phyloP scores from a whole-genome alignment of 148 eudicot species.

The Cornus kousa region DNA sequence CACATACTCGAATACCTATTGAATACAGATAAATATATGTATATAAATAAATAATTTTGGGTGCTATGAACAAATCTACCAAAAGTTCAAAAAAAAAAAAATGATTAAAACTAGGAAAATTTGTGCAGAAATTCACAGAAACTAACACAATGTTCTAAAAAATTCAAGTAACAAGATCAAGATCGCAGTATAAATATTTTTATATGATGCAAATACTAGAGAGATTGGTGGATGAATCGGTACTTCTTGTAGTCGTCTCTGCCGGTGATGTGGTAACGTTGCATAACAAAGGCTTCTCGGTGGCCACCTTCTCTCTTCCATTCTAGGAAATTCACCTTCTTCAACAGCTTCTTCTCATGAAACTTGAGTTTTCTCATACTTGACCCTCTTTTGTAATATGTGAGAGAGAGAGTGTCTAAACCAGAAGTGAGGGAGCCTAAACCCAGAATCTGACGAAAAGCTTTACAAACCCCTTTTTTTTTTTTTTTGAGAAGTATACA shows the following conservation, averaged over 20 bases:
- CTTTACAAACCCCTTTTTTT: no score
- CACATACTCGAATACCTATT: constrained; percentile 65
- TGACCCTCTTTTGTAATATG: not conserved
- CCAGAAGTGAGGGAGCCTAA: not conserved
- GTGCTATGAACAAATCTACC: not conserved
- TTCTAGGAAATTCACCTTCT: constrained; percentile 65
- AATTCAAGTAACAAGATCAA: no score
- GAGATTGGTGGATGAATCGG: not conserved
- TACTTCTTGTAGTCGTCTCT: constrained; percentile 98
- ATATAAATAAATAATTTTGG: no score
- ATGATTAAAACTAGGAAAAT: not conserved
- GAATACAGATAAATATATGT: not conserved
- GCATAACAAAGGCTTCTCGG: constrained; percentile 69
- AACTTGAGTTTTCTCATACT: constrained; percentile 75
- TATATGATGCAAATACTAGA: not conserved
- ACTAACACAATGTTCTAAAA: no score
- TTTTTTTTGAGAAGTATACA: no score
- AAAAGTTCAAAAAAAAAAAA: not conserved
- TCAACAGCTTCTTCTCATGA: constrained; percentile 77
- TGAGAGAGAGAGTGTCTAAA: not conserved
- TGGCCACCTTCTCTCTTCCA: constrained; percentile 98
- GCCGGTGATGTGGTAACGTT: constrained; percentile 73
- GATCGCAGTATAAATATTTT: not conserved
- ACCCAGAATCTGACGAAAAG: no score
- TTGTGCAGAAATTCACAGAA: not conserved